phyloP scores from a whole-genome alignment of 176 grass and related monocot genomes.

The Avena eriantha region DNA sequence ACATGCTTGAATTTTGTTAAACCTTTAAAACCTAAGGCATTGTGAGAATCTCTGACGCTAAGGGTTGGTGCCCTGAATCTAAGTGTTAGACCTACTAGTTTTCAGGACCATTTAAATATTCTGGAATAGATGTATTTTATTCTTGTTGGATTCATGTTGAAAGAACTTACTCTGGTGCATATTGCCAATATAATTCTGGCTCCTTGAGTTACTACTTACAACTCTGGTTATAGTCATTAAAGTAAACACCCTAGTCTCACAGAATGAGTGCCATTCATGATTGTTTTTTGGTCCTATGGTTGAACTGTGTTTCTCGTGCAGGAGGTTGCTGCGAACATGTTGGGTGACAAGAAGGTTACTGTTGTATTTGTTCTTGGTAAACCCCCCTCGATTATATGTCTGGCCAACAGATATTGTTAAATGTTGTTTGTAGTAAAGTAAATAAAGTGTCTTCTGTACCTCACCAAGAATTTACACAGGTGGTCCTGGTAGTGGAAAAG shows the following conservation, averaged over 20 bases:
- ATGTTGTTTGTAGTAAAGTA: neutral
- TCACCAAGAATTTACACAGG: slow-evolving; percentile 57
- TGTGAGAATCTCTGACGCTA: neutral
- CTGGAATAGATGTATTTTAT: neutral
- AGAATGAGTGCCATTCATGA: slow-evolving; percentile 6
- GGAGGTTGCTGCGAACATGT: slow-evolving; percentile 53
- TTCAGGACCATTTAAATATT: neutral
- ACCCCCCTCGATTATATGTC: neutral
- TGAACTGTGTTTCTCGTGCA: slow-evolving; percentile 45
- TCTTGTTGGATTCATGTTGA: neutral
- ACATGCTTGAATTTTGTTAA: neutral
- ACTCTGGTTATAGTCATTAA: neutral
- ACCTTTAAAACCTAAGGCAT: neutral
- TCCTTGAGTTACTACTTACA: neutral
- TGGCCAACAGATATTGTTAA: neutral
- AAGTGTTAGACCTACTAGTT: slow-evolving; percentile 17
- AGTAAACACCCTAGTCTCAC: neutral
- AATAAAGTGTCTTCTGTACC: slow-evolving; percentile 1
- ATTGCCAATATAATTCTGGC: neutral
- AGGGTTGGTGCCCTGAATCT: neutral
- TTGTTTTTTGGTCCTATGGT: slow-evolving; percentile 9
- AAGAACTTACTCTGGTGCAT: neutral
- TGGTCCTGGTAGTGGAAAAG: slow-evolving; percentile 94
- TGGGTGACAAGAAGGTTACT: slow-evolving; percentile 74
- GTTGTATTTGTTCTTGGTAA: slow-evolving; percentile 91